These are phyloP conservation scores for Tylopilus cervinicoccineus DNA, from an alignment of 768 basidiomycete species.

Conservation along the genomic window DNA sequence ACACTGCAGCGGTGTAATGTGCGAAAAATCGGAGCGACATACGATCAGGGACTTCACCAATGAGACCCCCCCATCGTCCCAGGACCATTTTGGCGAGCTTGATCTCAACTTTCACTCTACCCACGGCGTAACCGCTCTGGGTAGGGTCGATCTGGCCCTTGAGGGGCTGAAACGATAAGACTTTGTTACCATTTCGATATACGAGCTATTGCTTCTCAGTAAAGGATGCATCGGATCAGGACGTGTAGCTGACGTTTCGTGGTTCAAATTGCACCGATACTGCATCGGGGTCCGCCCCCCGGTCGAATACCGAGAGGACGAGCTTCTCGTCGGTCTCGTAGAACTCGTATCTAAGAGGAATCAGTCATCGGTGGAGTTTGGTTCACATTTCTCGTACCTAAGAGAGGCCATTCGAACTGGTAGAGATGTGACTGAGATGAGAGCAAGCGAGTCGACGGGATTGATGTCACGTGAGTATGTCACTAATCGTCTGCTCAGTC, in stretches of 20 bases:
- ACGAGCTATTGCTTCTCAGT: constrained; percentile 11
- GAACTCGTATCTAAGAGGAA: constrained; percentile 65
- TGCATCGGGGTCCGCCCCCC: constrained; percentile 61
- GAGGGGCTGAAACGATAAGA: constrained; percentile 72
- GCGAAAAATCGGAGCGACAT: constrained; percentile 26
- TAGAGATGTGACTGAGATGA: constrained; percentile 4
- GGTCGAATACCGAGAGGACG: constrained; percentile 74
- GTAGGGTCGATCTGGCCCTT: constrained; percentile 74
- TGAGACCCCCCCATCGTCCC: constrained; percentile 72
- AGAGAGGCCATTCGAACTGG: constrained; percentile 21
- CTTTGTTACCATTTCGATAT: constrained; percentile 67
- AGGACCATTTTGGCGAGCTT: constrained; percentile 62
- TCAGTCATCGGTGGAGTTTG: background rate
- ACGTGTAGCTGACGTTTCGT: constrained; percentile 49
- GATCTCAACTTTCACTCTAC: constrained; percentile 88
- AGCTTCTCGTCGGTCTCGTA: constrained; percentile 81
- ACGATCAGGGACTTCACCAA: constrained; percentile 78
- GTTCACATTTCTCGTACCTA: constrained; percentile 17
- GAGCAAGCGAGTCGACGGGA: constrained; percentile 10
- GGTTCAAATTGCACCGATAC: constrained; percentile 62
- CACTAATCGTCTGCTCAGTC: no score
- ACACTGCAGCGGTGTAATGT: background rate
- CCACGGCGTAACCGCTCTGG: constrained; percentile 60
- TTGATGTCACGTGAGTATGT: constrained; percentile 20
- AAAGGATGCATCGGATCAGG: background rate